Percentiles rank a stretch among this genome's conserved stretches.
Conservation (phyloP, 2,329 filamentous ascomycete species). For the Pseudopithomyces maydicus region DNA sequence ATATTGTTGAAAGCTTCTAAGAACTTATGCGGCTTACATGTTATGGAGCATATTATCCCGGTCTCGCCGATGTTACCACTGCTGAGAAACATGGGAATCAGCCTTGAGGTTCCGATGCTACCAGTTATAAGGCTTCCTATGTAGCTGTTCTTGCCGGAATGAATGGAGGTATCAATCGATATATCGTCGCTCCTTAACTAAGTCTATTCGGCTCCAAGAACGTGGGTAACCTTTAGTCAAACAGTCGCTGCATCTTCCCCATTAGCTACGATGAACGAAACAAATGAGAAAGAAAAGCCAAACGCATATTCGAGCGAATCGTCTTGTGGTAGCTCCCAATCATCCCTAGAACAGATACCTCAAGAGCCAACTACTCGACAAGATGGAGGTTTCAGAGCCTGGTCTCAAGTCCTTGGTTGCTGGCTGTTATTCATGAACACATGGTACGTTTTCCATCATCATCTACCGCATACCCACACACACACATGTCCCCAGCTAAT, state of each 20-base stretch:
- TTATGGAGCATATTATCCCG: background rate
- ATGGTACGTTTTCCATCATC: background rate
- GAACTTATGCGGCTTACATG: background rate
- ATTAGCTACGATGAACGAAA: background rate
- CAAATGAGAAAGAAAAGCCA: background rate
- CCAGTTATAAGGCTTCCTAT: too few relatives aligned
- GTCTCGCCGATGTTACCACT: background rate
- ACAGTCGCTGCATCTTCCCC: too few relatives aligned
- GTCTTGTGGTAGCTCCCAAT: background rate
- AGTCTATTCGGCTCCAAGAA: too few relatives aligned
- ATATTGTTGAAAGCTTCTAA: background rate
- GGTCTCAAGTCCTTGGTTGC: slow-evolving; percentile 15
- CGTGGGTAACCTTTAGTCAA: too few relatives aligned
- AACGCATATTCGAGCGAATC: background rate
- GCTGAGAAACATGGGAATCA: too few relatives aligned
- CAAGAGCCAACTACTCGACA: slow-evolving; percentile 2
- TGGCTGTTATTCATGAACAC: slow-evolving; percentile 17
- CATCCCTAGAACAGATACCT: background rate
- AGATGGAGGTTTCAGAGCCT: slow-evolving; percentile 13
- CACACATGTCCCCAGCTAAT: background rate
- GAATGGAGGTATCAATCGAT: too few relatives aligned
- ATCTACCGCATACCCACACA: too few relatives aligned
- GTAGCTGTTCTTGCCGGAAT: too few relatives aligned
- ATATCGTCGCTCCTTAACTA: too few relatives aligned
- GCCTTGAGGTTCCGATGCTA: too few relatives aligned